Evolutionary conservation across 2,329 filamentous ascomycete genomes (phyloP).

Genomic region (Pestalotiopsis sp.): DNA sequence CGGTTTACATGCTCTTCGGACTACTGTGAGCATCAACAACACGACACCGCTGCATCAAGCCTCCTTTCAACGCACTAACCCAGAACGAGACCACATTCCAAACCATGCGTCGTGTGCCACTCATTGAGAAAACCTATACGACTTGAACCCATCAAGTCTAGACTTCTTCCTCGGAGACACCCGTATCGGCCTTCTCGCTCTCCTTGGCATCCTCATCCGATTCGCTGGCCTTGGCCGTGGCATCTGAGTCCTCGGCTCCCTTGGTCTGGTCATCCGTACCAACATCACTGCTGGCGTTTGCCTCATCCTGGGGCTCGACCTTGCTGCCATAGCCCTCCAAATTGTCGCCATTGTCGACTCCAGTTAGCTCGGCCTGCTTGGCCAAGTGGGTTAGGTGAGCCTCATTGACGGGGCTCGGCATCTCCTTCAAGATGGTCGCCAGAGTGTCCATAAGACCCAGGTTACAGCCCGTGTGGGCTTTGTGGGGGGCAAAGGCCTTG

Average conservation of each 20-base stretch:
- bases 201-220: not conserved
- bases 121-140: no score
- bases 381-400: constrained; percentile 6
- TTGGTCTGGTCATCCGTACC: not conserved
- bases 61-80: no score
- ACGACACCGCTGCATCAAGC: no score
- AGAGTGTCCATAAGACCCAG: constrained; percentile 21
- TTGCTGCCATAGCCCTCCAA: not conserved
- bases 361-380: constrained; percentile 1
- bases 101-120: no score
- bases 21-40: no score
- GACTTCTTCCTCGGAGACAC: not conserved
- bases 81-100: no score
- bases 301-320: not conserved
- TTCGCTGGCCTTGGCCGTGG: not conserved
- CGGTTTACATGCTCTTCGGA: no score
- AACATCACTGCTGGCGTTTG: not conserved
- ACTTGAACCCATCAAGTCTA: not conserved
- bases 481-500: constrained; percentile 23
- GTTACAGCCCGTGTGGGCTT: constrained; percentile 23
- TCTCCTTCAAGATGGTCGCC: constrained; percentile 16
- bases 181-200: not conserved
- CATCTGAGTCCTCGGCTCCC: not conserved
- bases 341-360: constrained; percentile 5
- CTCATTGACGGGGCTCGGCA: constrained; percentile 18